Conservation (phyloP, 257 asterid genomes). For the Solanum piurae region DNA sequence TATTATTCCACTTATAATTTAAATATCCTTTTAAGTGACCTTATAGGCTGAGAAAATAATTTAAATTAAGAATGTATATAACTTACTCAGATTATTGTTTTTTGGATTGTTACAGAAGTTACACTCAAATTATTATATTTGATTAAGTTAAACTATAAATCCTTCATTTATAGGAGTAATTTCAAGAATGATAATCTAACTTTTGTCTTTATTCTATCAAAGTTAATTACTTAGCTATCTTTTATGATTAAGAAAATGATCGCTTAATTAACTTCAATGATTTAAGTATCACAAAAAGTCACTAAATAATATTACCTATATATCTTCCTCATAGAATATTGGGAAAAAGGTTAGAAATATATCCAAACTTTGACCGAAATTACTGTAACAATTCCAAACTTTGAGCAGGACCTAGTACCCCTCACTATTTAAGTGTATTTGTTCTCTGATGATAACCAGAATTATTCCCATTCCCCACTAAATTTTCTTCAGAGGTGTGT, state of each 20-base stretch:
- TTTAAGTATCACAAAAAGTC: too few species aligned
- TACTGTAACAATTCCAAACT: too few species aligned
- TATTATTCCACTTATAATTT: background rate
- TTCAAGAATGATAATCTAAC: background rate
- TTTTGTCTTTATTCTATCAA: background rate
- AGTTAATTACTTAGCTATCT: background rate
- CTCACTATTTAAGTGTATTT: too few species aligned
- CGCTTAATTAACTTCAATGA: background rate
- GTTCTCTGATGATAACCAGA: background rate
- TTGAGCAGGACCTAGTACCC: too few species aligned
- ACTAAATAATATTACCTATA: background rate
- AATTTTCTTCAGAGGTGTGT: background rate
- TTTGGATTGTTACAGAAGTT: background rate
- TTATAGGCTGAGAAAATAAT: background rate
- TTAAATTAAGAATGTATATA: background rate
- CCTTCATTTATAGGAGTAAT: background rate
- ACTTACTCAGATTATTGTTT: background rate
- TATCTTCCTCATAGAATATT: background rate
- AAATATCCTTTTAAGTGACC: background rate
- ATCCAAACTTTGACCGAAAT: too few species aligned
- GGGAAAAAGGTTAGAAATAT: too few species aligned
- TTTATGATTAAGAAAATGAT: too few species aligned
- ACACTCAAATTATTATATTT: background rate
- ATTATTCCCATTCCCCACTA: too few species aligned
- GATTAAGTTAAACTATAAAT: background rate